Evolutionary conservation across 345 rosid species (phyloP).

Genomic region (Gossypium rotundifolium): DNA sequence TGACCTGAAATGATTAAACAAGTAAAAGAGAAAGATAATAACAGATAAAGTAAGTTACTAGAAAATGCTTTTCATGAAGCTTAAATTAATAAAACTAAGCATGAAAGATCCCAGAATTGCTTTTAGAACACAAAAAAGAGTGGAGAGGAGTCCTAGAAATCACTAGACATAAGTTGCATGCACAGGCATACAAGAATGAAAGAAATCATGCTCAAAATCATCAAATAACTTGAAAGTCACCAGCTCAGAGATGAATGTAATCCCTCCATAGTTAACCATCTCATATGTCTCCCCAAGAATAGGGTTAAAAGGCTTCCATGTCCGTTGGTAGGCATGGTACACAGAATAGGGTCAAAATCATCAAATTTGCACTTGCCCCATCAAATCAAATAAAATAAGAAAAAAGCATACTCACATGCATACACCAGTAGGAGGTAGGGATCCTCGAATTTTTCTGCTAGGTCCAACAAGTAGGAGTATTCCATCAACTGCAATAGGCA

Average conservation of each 20-base stretch:
- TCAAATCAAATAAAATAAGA: neutral
- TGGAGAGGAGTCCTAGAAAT: too few relatives aligned
- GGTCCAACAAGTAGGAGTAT: slow-evolving; percentile 69
- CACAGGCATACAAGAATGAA: too few relatives aligned
- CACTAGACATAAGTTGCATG: too few relatives aligned
- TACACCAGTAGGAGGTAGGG: slow-evolving; percentile 79
- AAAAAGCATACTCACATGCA: slow-evolving; percentile 49
- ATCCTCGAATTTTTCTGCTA: slow-evolving; percentile 64
- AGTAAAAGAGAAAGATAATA: neutral
- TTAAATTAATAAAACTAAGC: neutral
- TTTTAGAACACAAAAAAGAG: too few relatives aligned
- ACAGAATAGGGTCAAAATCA: slow-evolving; percentile 61
- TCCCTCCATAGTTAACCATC: slow-evolving; percentile 68
- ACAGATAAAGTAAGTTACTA: too few relatives aligned
- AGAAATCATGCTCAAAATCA: too few relatives aligned
- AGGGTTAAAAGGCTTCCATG: slow-evolving; percentile 98
- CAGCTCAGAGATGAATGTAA: slow-evolving; percentile 85
- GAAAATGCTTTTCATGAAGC: too few relatives aligned
- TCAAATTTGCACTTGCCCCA: slow-evolving; percentile 49
- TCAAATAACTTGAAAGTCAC: slow-evolving; percentile 18
- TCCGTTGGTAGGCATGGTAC: slow-evolving; percentile 71
- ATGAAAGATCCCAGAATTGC: neutral
- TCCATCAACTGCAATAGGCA: slow-evolving; percentile 66
- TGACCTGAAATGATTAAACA: slow-evolving; percentile 43
- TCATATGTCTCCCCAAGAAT: slow-evolving; percentile 97